Evolutionary conservation across 768 basidiomycete genomes (phyloP), one percentile per base, ranked within the genome.

Genomic region (Termitomyces sp.): DNA sequence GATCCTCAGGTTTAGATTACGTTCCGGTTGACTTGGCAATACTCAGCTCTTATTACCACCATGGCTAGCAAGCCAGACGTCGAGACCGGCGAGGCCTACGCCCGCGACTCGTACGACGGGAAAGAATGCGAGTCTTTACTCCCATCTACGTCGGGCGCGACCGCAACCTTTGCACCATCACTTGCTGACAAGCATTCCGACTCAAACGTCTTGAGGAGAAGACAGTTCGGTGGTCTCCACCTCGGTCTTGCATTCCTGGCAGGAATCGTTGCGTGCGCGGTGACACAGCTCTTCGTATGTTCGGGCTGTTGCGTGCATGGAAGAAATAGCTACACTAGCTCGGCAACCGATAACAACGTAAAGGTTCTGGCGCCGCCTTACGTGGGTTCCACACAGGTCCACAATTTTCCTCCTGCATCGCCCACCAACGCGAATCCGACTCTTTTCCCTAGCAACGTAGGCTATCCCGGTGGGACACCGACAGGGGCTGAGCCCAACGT

Each of bases 401-500:
- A 92, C 69, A 68, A 82, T 21, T 92, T 81, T 68, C 92, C 92
- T 9, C 91, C 92, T 0, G 62, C 82, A 0, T 79, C 81, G 6
- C 89, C 91, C 0, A 91, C 89, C 17, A 93, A 93, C 63, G 77
- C 74, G 8, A 79, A 80, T 61, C 87, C 91, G 0, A 81, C 86
- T 0, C 62, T 89, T 27, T 94, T 94, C 69, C 92, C 92, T 5
- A 81, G 89, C 31, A 63, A 84, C 62, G 85, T 94, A 4, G 92
- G 92, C 37, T 85, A 92, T 66, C 76, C 86, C 3, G 92, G 92
- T 16, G 78, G 75, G 23, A 93, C 90, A 1, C 87, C 89, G 0
- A 94, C 90, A 0, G 90, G 90, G 17, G 90, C 86, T 8, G 90
- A 92, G 64, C 77, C 90, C 1, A 89, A 78, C 3, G 73, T 90